Evolutionary conservation across 208 protist species (phyloP).

Genomic region (Leptomonas seymouri): DNA sequence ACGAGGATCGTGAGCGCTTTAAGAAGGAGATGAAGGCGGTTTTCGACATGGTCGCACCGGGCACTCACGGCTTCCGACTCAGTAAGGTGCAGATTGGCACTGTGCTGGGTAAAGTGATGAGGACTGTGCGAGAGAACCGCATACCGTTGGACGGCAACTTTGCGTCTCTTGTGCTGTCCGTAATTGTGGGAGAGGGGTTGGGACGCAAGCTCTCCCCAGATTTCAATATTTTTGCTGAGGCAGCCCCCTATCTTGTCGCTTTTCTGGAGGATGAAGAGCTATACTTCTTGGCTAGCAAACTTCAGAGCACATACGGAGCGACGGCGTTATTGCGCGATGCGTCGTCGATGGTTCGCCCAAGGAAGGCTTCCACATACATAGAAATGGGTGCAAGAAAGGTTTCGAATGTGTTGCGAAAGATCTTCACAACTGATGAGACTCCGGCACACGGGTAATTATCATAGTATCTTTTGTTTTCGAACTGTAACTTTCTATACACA

Average conservation of each 20-base stretch:
- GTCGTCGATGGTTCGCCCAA: slow-evolving; percentile 52
- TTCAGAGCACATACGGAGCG: slow-evolving; percentile 67
- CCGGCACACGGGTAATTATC: slow-evolving; percentile 7
- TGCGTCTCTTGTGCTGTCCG: slow-evolving; percentile 88
- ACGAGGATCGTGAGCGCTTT: slow-evolving; percentile 63
- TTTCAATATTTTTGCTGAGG: slow-evolving; percentile 91
- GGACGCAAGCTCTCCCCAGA: slow-evolving; percentile 86
- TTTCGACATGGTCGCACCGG: slow-evolving; percentile 80
- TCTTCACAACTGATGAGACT: slow-evolving; percentile 25
- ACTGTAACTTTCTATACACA: neutral
- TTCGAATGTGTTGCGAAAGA: slow-evolving; percentile 20
- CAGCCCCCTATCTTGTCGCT: slow-evolving; percentile 82
- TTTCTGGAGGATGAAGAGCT: slow-evolving; percentile 77
- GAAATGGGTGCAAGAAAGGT: slow-evolving; percentile 46
- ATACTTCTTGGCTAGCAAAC: slow-evolving; percentile 67
- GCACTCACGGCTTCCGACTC: slow-evolving; percentile 76
- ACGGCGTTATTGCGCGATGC: slow-evolving; percentile 63
- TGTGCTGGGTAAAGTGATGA: slow-evolving; percentile 79
- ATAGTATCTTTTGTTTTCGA: slow-evolving; percentile 5
- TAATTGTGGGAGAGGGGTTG: slow-evolving; percentile 92
- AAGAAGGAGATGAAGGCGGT: slow-evolving; percentile 72
- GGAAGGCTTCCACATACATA: slow-evolving; percentile 55
- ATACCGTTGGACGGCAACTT: slow-evolving; percentile 93
- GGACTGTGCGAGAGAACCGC: slow-evolving; percentile 77
- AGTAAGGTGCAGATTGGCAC: slow-evolving; percentile 81